Conservation (phyloP, 2,329 filamentous ascomycete species). For the Graphium sp. region DNA sequence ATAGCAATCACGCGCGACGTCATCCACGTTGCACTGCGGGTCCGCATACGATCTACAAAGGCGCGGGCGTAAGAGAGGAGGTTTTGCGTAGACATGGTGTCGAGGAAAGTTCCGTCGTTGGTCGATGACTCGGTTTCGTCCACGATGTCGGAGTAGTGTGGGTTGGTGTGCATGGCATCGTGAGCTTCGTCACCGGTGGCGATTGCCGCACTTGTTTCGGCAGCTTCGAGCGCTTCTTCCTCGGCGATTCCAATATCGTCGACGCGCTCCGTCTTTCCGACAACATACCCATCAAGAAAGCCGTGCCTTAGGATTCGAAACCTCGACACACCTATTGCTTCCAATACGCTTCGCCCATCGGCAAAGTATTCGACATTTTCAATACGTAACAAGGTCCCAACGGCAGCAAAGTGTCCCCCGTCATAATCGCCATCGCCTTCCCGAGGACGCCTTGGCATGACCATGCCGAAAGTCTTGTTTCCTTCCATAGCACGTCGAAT, state of each 20-base stretch:
- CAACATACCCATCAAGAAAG: constrained; percentile 57
- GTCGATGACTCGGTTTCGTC: too few relatives aligned
- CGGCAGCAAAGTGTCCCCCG: constrained; percentile 39
- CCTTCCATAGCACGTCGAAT: constrained; percentile 61
- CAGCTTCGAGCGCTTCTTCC: constrained; percentile 60
- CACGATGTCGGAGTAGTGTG: too few relatives aligned
- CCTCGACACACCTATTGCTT: constrained; percentile 59
- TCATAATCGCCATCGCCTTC: constrained; percentile 10
- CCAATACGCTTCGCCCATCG: constrained; percentile 69
- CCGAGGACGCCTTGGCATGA: constrained; percentile 46
- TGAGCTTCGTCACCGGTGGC: too few relatives aligned
- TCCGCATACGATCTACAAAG: constrained; percentile 55
- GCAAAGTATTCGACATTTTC: constrained; percentile 55
- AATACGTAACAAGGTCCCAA: constrained; percentile 67
- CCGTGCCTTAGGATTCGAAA: constrained; percentile 55
- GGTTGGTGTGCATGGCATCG: too few relatives aligned
- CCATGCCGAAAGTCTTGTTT: constrained; percentile 69
- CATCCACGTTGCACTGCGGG: constrained; percentile 57
- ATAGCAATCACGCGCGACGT: constrained; percentile 53
- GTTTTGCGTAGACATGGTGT: constrained; percentile 48
- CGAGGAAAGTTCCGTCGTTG: constrained; percentile 8
- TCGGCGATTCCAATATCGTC: constrained; percentile 71
- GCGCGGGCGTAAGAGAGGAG: constrained; percentile 47
- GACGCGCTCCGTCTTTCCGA: constrained; percentile 60
- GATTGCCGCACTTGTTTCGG: constrained; percentile 30